These are phyloP conservation scores for Jatropha curcas DNA, from an alignment of 345 rosid species.

Conservation along the genomic window DNA sequence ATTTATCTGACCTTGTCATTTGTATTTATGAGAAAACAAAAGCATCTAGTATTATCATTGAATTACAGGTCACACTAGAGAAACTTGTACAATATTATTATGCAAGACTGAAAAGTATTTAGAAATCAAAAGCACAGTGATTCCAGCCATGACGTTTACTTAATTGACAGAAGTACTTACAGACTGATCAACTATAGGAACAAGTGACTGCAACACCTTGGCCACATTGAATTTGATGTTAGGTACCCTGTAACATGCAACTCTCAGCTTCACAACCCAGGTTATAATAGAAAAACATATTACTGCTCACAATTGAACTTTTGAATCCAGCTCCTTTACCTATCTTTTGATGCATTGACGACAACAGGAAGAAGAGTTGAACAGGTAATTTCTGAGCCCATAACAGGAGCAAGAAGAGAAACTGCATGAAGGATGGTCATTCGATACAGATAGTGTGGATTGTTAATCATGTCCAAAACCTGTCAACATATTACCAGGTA, in stretches of 20 bases:
- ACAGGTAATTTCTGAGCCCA: constrained; percentile 87
- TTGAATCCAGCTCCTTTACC: constrained; percentile 43
- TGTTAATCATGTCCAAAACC: constrained; percentile 79
- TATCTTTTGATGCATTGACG: constrained; percentile 76
- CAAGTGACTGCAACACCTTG: constrained; percentile 84
- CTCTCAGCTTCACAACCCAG: neutral
- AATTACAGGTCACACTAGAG: neutral
- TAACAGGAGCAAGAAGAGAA: constrained; percentile 85
- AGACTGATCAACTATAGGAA: constrained; percentile 78
- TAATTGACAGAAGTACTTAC: constrained; percentile 43
- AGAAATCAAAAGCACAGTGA: neutral
- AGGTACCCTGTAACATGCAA: constrained; percentile 64
- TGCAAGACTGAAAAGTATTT: neutral
- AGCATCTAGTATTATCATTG: neutral
- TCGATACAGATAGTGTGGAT: constrained; percentile 83
- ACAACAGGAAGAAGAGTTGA: constrained; percentile 76
- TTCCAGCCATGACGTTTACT: neutral
- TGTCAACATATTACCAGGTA: constrained; percentile 25
- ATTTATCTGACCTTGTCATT: too few relatives aligned
- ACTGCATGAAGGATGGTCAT: constrained; percentile 78
- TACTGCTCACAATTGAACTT: neutral
- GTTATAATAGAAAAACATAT: neutral
- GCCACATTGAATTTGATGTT: constrained; percentile 97
- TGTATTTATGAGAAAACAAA: neutral
- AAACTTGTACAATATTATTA: neutral